Conservation (phyloP, 139 green algal species). For the Micractinium conductrix region DNA sequence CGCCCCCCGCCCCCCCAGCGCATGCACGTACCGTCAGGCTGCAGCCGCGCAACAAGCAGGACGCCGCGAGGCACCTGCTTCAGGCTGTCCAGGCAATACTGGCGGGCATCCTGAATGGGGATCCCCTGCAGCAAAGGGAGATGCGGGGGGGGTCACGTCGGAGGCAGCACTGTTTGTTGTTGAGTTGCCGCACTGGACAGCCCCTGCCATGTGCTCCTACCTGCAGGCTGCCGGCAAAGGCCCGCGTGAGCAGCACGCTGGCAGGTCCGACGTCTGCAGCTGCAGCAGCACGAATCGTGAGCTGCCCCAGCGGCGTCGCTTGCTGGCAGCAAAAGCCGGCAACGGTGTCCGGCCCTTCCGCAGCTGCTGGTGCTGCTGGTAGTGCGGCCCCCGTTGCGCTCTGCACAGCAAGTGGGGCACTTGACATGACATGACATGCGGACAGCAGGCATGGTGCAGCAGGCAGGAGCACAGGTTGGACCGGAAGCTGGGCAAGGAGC, state of each 20-base stretch:
- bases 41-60: conserved; percentile 28
- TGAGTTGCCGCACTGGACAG: no score
- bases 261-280: conserved; percentile 18
- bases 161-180: no score
- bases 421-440: no score
- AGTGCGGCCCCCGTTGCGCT: no score
- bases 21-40: neutral
- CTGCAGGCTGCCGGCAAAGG: conserved; percentile 22
- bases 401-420: no score
- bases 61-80: conserved; percentile 1
- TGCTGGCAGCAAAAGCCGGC: neutral
- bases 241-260: conserved; percentile 20
- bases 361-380: neutral
- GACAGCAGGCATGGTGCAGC: no score
- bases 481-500: no score
- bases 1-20: no score
- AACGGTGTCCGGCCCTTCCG: neutral
- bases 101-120: neutral
- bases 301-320: neutral
- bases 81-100: conserved; percentile 27
- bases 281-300: neutral
- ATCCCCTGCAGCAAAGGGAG: conserved; percentile 4
- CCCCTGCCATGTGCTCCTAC: no score
- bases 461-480: no score
- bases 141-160: no score